Evolutionary conservation across 495 filamentous ascomycete genomes (phyloP), one percentile per base, ranked within the genome.

Genomic region (Neurospora sp.): DNA sequence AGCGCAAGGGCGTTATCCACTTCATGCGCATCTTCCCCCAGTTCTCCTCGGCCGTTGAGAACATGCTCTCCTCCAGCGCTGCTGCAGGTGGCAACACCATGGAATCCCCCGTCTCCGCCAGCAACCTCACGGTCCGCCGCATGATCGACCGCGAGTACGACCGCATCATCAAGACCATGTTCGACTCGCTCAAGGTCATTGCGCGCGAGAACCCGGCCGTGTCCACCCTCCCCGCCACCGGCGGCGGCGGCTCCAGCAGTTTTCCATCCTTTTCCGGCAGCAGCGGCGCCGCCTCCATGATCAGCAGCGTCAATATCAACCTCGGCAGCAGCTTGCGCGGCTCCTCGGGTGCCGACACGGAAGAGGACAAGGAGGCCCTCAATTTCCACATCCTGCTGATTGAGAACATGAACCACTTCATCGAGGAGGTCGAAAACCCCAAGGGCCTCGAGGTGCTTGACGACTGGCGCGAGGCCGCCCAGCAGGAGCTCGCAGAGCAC

Each of bases 341-440:
- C 40, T 16, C 69, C 18, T 48, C 72, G 27, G 78, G 18, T 79
- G 81, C 44, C 70, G 76, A 76, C 72, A 79, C 83, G n/a, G 87
- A 89, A 65, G 95, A 98, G 77, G 95, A 98, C 79, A 98, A 98
- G 81, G 95, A 97, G 79, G 90, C 92, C 18, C 86, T 98, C 27
- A 98, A 98, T 79, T 97, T 97, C 82, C 94, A 98, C 79, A 97
- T 98, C 76, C 87, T 97, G 69, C 87, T 98, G 40, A 98, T 98
- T 73, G 95, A 98, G 80, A 98, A 98, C 79, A 97, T 98, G 95
- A 96, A 97, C 79, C 94, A 97, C 79, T 97, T 95, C 81, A 84
- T 94, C 10, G 94, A 98, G 76, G 95, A 98, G 79, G 90, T 97
- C 10, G 92, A 96, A 74, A 78, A 78, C 74, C 84, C 90, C n/a